These are phyloP conservation scores for Porpolomopsis calyptriformis DNA, from an alignment of 768 basidiomycete genomes.

Conservation along the genomic window DNA sequence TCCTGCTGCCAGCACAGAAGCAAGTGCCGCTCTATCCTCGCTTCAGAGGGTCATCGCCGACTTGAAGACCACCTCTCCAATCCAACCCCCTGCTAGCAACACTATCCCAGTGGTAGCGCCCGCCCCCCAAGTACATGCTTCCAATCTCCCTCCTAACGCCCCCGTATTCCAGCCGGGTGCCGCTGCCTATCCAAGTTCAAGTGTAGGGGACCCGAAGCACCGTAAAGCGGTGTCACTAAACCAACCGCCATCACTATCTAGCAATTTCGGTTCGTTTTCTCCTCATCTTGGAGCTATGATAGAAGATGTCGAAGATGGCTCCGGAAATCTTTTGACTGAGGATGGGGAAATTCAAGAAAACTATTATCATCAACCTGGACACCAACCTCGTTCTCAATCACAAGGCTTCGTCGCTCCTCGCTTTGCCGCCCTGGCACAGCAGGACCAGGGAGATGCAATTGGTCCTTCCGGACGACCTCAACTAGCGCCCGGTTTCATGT, in stretches of 20 bases:
- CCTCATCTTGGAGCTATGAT: constrained; percentile 78
- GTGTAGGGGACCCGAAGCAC: constrained; percentile 50
- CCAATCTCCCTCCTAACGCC: constrained; percentile 54
- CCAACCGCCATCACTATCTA: constrained; percentile 37
- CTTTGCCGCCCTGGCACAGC: constrained; percentile 71
- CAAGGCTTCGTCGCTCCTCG: constrained; percentile 85
- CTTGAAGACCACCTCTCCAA: constrained; percentile 73
- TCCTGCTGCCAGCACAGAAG: constrained; percentile 44
- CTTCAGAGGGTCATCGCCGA: constrained; percentile 92
- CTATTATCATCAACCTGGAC: constrained; percentile 40
- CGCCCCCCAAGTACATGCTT: constrained; percentile 32
- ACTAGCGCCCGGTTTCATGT: constrained; percentile 86
- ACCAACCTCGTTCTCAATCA: constrained; percentile 65
- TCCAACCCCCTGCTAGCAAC: constrained; percentile 26
- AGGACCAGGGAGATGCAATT: constrained; percentile 51
- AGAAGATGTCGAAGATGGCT: constrained; percentile 66
- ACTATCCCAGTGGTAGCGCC: constrained; percentile 34
- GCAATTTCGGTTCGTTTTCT: constrained; percentile 60
- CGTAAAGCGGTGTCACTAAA: constrained; percentile 77
- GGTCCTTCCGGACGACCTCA: constrained; percentile 79
- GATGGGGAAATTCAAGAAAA: constrained; percentile 71
- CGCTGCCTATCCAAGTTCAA: constrained; percentile 39
- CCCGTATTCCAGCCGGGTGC: constrained; percentile 69
- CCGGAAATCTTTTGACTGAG: constrained; percentile 38
- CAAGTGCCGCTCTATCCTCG: constrained; percentile 74